Evolutionary conservation across 352 stramenopile species (phyloP).

Genomic region (Phytophthora lateralis): DNA sequence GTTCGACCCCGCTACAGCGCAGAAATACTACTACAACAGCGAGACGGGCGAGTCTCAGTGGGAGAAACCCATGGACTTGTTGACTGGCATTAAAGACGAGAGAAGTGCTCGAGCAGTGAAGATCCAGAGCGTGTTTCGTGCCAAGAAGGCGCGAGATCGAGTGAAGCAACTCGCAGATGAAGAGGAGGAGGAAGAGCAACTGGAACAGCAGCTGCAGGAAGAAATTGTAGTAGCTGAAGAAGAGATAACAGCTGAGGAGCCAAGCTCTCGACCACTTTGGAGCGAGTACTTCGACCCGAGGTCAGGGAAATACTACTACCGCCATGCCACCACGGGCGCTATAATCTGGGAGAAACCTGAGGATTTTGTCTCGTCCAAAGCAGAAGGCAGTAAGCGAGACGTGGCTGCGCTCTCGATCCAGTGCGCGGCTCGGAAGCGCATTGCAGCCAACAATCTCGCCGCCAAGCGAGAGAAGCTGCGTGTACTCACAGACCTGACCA

Average conservation of each 20-base stretch:
- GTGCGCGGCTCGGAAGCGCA: conserved; percentile 50
- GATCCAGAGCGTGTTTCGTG: conserved; percentile 63
- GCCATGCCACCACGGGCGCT: conserved; percentile 34
- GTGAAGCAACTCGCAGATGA: conserved; percentile 37
- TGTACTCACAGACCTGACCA: conserved; percentile 31
- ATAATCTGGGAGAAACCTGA: conserved; percentile 45
- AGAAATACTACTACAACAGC: conserved; percentile 62
- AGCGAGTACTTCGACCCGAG: conserved; percentile 56
- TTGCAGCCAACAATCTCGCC: conserved; percentile 37
- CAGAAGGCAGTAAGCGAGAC: conserved; percentile 34
- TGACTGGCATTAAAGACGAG: conserved; percentile 33
- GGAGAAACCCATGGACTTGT: conserved; percentile 47
- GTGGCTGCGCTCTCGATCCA: conserved; percentile 59
- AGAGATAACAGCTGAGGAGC: neutral
- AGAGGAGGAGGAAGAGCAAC: conserved; percentile 32
- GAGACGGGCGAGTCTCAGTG: conserved; percentile 45
- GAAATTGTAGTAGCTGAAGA: conserved; percentile 15
- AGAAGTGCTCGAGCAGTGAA: conserved; percentile 45
- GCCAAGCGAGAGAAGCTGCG: conserved; percentile 35
- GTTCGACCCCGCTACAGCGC: conserved; percentile 42
- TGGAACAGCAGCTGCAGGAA: conserved; percentile 17
- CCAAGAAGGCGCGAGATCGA: conserved; percentile 44
- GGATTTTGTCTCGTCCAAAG: conserved; percentile 12
- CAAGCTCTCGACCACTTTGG: conserved; percentile 28
- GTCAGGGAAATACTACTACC: conserved; percentile 34